phyloP scores from a whole-genome alignment of 2,329 filamentous ascomycete species.

The Aspergillus novoparasiticus region DNA sequence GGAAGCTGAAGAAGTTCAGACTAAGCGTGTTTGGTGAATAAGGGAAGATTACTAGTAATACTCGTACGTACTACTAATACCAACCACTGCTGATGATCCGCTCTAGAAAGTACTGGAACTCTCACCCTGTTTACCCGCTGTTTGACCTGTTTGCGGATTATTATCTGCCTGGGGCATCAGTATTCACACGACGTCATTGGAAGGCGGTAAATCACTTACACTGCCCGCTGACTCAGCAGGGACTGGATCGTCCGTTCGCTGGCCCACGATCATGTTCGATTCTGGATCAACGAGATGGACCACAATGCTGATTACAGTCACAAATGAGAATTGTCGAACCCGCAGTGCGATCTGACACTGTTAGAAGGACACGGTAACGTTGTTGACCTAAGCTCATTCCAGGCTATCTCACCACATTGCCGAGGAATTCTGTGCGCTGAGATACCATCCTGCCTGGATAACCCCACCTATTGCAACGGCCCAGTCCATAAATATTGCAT shows the following conservation, averaged over 20 bases:
- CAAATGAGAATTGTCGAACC: not conserved
- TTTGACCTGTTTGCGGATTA: conserved; percentile 38
- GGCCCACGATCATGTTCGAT: not conserved
- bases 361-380: not conserved
- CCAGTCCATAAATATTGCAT: not conserved
- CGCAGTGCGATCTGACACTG: not conserved
- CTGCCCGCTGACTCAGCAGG: not conserved
- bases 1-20: conserved; percentile 15
- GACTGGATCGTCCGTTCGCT: not conserved
- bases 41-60: conserved; percentile 15
- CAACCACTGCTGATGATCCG: conserved; percentile 22
- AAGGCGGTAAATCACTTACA: not conserved
- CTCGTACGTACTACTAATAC: not conserved
- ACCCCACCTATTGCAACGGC: not conserved
- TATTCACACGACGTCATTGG: conserved; percentile 10
- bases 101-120: conserved; percentile 48
- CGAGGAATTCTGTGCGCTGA: not conserved
- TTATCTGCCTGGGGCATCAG: conserved; percentile 23
- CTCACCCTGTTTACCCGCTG: conserved; percentile 18
- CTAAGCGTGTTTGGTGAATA: conserved; percentile 11
- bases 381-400: not conserved
- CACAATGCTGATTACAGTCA: not conserved
- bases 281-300: not conserved
- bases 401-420: not conserved
- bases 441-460: not conserved